Percentiles rank a stretch among this genome's conserved stretches.
Evolutionary conservation across 345 rosid species (phyloP).

Genomic region (Ceriops zippeliana): DNA sequence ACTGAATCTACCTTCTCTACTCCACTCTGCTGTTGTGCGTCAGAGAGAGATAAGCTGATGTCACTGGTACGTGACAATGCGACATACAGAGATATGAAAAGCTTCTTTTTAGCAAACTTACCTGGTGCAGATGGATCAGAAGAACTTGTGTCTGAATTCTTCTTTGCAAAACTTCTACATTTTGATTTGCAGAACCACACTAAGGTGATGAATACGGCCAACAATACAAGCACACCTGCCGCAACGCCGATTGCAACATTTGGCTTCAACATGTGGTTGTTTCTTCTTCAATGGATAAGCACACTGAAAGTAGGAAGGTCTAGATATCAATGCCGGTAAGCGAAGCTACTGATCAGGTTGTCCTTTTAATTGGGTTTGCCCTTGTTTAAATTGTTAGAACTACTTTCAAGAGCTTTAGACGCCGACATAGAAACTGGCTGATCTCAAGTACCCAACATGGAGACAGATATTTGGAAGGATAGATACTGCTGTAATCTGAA

Average conservation of each 20-base stretch:
- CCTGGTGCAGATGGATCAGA: constrained; percentile 56
- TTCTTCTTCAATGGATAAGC: constrained; percentile 22
- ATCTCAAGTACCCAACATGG: constrained; percentile 22
- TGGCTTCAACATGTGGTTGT: constrained; percentile 36
- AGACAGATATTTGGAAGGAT: constrained; percentile 20
- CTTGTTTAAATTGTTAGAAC: constrained; percentile 9
- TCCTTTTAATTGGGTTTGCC: constrained; percentile 14
- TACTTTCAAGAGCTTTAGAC: constrained; percentile 9
- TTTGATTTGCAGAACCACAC: constrained; percentile 43
- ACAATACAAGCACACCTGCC: constrained; percentile 36
- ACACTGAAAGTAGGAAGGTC: constrained; percentile 29
- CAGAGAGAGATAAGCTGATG: constrained; percentile 9
- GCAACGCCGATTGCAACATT: constrained; percentile 38
- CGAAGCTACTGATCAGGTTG: constrained; percentile 18
- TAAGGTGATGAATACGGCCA: constrained; percentile 28
- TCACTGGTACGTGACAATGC: neutral
- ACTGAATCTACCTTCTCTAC: constrained; percentile 35
- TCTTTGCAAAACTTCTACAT: constrained; percentile 23
- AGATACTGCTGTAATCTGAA: constrained; percentile 22
- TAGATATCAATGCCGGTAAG: constrained; percentile 14
- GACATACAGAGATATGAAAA: neutral
- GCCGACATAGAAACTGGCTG: constrained; percentile 23
- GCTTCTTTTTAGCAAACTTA: constrained; percentile 17
- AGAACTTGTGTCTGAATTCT: constrained; percentile 53
- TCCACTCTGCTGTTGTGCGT: constrained; percentile 35